phyloP scores from a whole-genome alignment of 2,329 filamentous ascomycete genomes.

The Fusarium praegraminearum region DNA sequence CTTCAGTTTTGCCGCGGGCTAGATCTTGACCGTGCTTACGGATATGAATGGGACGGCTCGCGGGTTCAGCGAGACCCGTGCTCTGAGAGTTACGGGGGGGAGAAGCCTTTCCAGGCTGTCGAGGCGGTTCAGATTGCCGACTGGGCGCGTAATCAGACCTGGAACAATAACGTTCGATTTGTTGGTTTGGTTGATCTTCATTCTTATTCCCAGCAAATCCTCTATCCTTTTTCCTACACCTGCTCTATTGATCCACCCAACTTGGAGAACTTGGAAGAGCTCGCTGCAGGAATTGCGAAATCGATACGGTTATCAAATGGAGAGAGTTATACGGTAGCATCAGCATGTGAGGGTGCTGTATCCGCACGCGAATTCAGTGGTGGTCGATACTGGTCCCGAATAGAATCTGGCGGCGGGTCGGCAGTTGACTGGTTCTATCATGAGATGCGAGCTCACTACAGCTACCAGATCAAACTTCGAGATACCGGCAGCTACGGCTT shows the following conservation, averaged over 20 bases:
- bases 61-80: conserved; percentile 80
- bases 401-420: conserved; percentile 84
- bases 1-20: conserved; percentile 87
- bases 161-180: conserved; percentile 79
- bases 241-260: conserved; percentile 84
- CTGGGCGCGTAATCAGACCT: conserved; percentile 86
- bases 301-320: conserved; percentile 85
- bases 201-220: conserved; percentile 93
- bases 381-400: conserved; percentile 54
- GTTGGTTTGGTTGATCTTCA: conserved; percentile 92
- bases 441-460: conserved; percentile 82
- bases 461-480: conserved; percentile 93
- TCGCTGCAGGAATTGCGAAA: conserved; percentile 88
- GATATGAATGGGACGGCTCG: conserved; percentile 83
- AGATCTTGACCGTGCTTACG: conserved; percentile 89
- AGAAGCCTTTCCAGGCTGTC: conserved; percentile 82
- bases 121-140: conserved; percentile 81
- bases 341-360: conserved; percentile 87
- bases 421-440: conserved; percentile 97
- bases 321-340: conserved; percentile 80
- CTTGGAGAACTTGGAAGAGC: conserved; percentile 90
- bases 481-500: conserved; percentile 97
- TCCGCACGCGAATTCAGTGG: conserved; percentile 43
- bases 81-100: conserved; percentile 89
- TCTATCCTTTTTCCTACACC: conserved; percentile 92